Conservation (phyloP, 169 alveolate species). For the Eimeria maxima region DNA sequence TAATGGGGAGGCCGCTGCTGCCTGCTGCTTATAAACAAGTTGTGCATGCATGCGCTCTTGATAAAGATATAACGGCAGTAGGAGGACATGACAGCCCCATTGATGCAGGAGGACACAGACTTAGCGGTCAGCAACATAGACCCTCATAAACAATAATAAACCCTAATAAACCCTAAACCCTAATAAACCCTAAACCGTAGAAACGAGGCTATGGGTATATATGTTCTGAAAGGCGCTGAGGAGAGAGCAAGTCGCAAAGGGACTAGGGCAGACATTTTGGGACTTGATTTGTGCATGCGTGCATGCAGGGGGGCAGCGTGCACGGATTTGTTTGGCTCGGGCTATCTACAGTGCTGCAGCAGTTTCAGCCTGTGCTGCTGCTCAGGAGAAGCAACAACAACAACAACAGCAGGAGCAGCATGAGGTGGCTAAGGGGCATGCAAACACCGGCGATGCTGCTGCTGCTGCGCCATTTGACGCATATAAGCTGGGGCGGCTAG, state of each 20-base stretch:
- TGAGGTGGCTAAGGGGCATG: no score
- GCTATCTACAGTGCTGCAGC: slow-evolving; percentile 68
- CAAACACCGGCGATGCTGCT: neutral
- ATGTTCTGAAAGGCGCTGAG: no score
- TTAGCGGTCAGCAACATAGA: slow-evolving; percentile 11
- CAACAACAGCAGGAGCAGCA: no score
- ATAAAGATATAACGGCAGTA: slow-evolving; percentile 8
- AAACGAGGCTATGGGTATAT: no score
- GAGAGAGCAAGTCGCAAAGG: neutral
- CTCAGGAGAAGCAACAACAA: neutral
- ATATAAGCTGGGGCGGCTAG: neutral
- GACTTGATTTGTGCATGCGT: neutral
- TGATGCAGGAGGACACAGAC: slow-evolving; percentile 72
- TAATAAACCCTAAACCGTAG: neutral
- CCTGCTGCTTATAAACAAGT: slow-evolving; percentile 8
- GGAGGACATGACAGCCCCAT: slow-evolving; percentile 29
- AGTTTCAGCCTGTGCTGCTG: neutral
- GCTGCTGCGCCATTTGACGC: neutral
- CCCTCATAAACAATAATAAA: no score
- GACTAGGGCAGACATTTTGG: neutral
- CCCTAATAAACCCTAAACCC: neutral
- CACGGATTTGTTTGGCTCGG: slow-evolving; percentile 55
- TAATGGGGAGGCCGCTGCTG: slow-evolving; percentile 54
- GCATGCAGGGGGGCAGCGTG: slow-evolving; percentile 51
- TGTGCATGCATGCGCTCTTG: slow-evolving; percentile 60